These are phyloP conservation scores for Ophiostoma sp. DNA, from an alignment of 2,329 filamentous ascomycete genomes.

Conservation along the genomic window DNA sequence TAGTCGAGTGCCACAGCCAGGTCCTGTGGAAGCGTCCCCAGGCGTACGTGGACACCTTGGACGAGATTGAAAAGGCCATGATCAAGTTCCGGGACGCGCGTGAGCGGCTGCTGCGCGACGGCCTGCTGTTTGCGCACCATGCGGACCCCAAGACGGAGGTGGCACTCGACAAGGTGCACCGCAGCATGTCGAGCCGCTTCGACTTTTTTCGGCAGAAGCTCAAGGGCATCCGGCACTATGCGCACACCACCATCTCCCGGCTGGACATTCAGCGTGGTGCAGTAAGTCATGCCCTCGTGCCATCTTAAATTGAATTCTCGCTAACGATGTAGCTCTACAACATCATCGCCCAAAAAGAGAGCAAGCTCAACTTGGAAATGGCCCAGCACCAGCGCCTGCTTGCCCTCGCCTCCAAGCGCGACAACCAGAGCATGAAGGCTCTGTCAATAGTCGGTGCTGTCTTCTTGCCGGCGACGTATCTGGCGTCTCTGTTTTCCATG, in stretches of 20 bases:
- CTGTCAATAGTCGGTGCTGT: constrained; percentile 63
- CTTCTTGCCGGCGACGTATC: constrained; percentile 62
- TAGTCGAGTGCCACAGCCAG: constrained; percentile 59
- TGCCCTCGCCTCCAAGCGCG: constrained; percentile 60
- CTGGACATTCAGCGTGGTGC: constrained; percentile 62
- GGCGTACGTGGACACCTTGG: constrained; percentile 47
- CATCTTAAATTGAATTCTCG: no score
- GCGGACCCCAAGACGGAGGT: constrained; percentile 33
- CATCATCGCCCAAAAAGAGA: constrained; percentile 65
- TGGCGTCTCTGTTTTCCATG: constrained; percentile 66
- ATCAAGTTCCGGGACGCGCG: constrained; percentile 25
- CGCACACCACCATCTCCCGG: constrained; percentile 61
- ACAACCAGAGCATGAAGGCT: constrained; percentile 66
- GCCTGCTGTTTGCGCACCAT: constrained; percentile 7
- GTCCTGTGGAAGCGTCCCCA: constrained; percentile 48
- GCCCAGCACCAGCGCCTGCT: constrained; percentile 60
- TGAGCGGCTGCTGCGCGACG: constrained; percentile 16
- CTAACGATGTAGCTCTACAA: constrained; percentile 55
- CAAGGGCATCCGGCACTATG: constrained; percentile 62
- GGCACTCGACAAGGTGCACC: constrained; percentile 49
- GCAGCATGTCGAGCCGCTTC: constrained; percentile 54
- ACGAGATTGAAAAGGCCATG: constrained; percentile 30
- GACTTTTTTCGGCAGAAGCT: constrained; percentile 64
- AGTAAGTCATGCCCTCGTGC: constrained; percentile 42
- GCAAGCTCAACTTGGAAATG: constrained; percentile 63